Conservation (phyloP, 495 filamentous ascomycete species). For the Evansstolkia leycettana region DNA sequence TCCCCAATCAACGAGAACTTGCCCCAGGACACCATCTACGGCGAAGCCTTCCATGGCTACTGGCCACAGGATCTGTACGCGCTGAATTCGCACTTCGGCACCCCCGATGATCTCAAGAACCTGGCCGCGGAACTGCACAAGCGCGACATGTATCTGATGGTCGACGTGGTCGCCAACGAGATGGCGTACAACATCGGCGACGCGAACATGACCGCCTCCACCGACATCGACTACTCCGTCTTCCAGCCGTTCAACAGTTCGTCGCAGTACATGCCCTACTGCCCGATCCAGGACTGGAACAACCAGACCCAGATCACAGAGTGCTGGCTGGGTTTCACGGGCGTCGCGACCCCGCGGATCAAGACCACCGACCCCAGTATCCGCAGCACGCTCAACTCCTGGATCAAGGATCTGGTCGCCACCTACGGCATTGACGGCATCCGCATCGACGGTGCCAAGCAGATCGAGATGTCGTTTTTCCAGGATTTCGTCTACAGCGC, state of each 20-base stretch:
- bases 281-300: conserved; percentile 50
- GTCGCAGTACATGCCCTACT: conserved; percentile 54
- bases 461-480: conserved; percentile 57
- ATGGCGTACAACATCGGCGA: conserved; percentile 32
- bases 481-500: conserved; percentile 41
- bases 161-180: conserved; percentile 71
- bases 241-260: conserved; percentile 53
- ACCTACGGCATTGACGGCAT: conserved; percentile 69
- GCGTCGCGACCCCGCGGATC: conserved; percentile 13
- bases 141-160: conserved; percentile 60
- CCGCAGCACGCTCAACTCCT: conserved; percentile 40
- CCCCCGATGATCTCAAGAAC: conserved; percentile 34
- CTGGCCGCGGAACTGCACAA: conserved; percentile 50
- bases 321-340: conserved; percentile 40
- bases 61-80: conserved; percentile 57
- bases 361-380: conserved; percentile 50
- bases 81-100: conserved; percentile 57
- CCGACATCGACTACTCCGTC: conserved; percentile 44
- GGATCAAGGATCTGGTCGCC: conserved; percentile 49
- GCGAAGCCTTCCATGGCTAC: conserved; percentile 61
- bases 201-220: conserved; percentile 25
- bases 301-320: conserved; percentile 44
- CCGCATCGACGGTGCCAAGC: conserved; percentile 63
- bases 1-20: conserved; percentile 61
- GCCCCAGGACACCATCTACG: conserved; percentile 33